phyloP scores from a whole-genome alignment of 129 eudicot genomes.

The Flaveria robusta region DNA sequence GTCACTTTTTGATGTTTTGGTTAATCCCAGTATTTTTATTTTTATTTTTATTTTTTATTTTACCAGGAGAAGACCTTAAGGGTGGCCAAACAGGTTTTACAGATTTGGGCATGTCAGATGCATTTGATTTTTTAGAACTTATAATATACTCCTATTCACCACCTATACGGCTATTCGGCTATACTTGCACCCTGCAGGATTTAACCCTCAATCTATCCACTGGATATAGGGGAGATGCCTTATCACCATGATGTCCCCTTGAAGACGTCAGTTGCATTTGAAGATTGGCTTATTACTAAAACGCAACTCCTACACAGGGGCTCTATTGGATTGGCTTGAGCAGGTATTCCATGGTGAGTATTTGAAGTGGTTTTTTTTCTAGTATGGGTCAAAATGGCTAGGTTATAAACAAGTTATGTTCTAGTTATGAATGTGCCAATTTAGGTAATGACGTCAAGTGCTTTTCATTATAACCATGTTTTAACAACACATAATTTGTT shows the following conservation, averaged over 20 bases:
- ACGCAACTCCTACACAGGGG: conserved; percentile 58
- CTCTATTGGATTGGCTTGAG: conserved; percentile 68
- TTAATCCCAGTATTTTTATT: conserved; percentile 3
- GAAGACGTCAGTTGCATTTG: too few relatives aligned
- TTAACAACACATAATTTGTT: too few relatives aligned
- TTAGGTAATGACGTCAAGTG: background rate
- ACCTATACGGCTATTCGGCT: too few relatives aligned
- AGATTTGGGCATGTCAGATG: conserved; percentile 85
- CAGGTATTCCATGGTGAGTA: conserved; percentile 45
- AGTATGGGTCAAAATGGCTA: background rate
- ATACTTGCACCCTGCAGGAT: too few relatives aligned
- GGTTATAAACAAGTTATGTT: background rate
- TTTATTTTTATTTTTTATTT: too few relatives aligned
- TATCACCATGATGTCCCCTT: too few relatives aligned
- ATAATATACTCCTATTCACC: too few relatives aligned
- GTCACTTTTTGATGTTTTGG: background rate
- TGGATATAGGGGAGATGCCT: too few relatives aligned
- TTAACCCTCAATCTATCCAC: too few relatives aligned
- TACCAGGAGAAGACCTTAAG: conserved; percentile 77
- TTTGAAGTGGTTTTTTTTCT: background rate
- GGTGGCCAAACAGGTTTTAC: conserved; percentile 90
- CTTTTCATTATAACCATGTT: too few relatives aligned
- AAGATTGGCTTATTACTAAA: conserved; percentile 47
- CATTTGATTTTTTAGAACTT: conserved; percentile 49
- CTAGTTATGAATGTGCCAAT: background rate